These are phyloP conservation scores for Suillus brevipes DNA, from an alignment of 768 basidiomycete species.

Conservation along the genomic window DNA sequence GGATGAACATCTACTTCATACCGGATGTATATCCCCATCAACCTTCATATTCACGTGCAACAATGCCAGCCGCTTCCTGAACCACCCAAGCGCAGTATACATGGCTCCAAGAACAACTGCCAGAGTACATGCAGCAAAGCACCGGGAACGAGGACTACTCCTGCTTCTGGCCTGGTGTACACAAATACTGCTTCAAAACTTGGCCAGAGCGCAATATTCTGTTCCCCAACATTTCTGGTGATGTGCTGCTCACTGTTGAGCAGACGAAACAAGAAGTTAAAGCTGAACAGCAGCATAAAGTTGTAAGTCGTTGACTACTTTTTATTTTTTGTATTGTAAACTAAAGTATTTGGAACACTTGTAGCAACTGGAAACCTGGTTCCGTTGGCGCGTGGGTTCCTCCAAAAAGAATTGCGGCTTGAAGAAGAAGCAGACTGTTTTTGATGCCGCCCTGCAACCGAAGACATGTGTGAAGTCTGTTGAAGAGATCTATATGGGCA, in stretches of 20 bases:
- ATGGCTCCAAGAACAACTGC: not conserved
- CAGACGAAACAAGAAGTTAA: not conserved
- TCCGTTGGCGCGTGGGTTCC: not conserved
- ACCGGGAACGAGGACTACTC: not conserved
- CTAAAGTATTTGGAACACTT: not conserved
- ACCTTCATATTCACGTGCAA: not conserved
- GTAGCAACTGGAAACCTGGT: conserved; percentile 9
- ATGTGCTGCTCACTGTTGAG: not conserved
- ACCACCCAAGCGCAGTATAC: not conserved
- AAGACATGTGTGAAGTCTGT: not conserved
- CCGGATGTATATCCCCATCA: not conserved
- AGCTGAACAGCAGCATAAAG: not conserved
- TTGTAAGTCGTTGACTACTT: not conserved
- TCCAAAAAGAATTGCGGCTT: not conserved
- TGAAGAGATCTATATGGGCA: not conserved
- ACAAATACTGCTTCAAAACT: conserved; percentile 1
- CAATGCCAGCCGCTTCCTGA: not conserved
- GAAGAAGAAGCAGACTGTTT: conserved; percentile 1
- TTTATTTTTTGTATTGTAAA: not conserved
- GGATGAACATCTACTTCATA: not conserved
- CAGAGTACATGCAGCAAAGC: not conserved
- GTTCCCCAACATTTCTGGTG: not conserved
- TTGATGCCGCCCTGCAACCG: not conserved
- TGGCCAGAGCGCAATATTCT: conserved; percentile 1
- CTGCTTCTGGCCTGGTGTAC: not conserved